Evolutionary conservation across 2,329 filamentous ascomycete genomes (phyloP), one percentile per base, ranked within the genome.

Genomic region (Lasiodiplodia sp.): DNA sequence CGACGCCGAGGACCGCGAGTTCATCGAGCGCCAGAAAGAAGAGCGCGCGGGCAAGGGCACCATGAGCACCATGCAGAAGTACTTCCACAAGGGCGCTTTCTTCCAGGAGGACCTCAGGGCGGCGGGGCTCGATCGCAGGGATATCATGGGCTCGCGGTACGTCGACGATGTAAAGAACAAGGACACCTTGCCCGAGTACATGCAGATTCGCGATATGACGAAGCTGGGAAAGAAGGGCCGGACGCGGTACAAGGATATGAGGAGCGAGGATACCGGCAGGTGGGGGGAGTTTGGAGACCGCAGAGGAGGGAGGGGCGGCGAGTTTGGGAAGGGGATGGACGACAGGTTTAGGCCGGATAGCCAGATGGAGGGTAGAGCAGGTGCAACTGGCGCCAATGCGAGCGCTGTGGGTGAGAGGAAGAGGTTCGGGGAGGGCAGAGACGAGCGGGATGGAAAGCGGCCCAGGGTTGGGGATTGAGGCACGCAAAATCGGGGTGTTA

Each of bases 71-170:
- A 93, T 98, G 92, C 94, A 97, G 77, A 94, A 94, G 78, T 99
- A 98, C 83, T 94, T 93, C 80, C 96, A 99, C 85, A 95, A 94
- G 82, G 96, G 96, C 60, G 96, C 96, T 18, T 99, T 98, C 83
- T 98, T 93, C 84, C 92, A 91, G 72, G 93, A 94, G 65, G 92
- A 96, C 74, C 86, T 90, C 64, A 88, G 90, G 73, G 89, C 88
- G 18, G 89, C 92, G 71, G 92, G 93, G 0, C 83, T 97, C 56
- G 90, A 92, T 71, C 87, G 90, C 76, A 86, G 96, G 57, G 92
- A 97, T 76, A 86, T 97, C 72, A 97, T 97, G 88, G 94, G 94
- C 16, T 88, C 91, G 2, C 85, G 88, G 63, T 96, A 96, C 73
- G 89, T 87, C 62, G 95, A 98, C 78, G 93, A 97, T 70, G 88